phyloP scores from a whole-genome alignment of 768 basidiomycete genomes.

The Naganishia vaughanmartiniae region DNA sequence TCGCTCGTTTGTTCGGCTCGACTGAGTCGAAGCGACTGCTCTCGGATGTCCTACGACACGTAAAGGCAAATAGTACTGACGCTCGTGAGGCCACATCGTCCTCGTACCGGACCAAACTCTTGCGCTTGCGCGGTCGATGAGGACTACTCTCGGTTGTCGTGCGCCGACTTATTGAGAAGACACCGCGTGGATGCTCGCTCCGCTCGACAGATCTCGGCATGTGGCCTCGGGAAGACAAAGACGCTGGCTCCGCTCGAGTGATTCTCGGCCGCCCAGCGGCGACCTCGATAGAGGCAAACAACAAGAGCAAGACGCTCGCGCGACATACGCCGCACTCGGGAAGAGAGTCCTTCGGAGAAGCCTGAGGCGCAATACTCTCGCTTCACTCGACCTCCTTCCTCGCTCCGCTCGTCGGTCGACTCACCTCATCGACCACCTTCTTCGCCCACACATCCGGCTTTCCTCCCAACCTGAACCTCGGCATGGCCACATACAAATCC shows the following conservation, averaged over 20 bases:
- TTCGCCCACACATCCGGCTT: conserved; percentile 75
- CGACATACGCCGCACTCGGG: neutral
- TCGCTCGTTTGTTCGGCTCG: no score
- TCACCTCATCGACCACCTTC: conserved; percentile 70
- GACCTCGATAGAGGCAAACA: neutral
- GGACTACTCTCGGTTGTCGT: neutral
- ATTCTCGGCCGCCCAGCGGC: neutral
- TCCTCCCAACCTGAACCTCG: conserved; percentile 81
- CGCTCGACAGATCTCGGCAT: no score
- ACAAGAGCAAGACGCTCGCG: no score
- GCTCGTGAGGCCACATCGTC: no score
- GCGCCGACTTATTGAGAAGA: neutral
- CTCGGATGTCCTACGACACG: no score
- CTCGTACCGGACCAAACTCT: neutral
- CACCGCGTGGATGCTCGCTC: no score
- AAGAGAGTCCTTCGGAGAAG: no score
- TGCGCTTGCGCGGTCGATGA: neutral
- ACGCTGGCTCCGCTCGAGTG: no score
- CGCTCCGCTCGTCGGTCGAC: conserved; percentile 41
- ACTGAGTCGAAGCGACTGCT: no score
- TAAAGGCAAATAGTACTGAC: no score
- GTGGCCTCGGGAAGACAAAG: no score
- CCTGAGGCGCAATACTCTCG: no score
- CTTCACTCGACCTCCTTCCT: neutral
- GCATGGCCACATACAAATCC: conserved; percentile 86